Percentiles rank a stretch among this genome's conserved stretches.
phyloP scores from a whole-genome alignment of 2,329 filamentous ascomycete species.

The Aspergillus sp. region DNA sequence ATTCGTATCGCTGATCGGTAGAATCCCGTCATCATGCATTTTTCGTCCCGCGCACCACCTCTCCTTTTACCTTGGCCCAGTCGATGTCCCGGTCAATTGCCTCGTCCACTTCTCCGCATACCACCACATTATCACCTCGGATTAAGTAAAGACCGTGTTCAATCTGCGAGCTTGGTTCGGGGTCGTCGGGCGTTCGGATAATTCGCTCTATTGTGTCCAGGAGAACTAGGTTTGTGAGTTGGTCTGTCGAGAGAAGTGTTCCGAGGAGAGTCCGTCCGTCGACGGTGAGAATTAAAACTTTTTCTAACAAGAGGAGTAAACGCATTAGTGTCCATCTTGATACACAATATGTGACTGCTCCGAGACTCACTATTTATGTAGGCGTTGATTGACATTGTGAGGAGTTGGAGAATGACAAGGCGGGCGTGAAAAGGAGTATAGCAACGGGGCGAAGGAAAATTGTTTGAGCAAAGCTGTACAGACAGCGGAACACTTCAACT shows the following conservation, averaged over 20 bases:
- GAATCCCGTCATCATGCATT: conserved; percentile 53
- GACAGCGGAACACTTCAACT: background rate
- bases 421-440: background rate
- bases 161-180: conserved; percentile 75
- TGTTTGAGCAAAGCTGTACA: background rate
- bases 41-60: conserved; percentile 80
- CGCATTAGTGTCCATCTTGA: conserved; percentile 11
- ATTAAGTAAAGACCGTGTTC: conserved; percentile 88
- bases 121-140: conserved; percentile 88
- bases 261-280: conserved; percentile 87
- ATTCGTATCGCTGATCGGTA: background rate
- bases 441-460: background rate
- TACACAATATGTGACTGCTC: too few relatives aligned
- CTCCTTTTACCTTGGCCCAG: conserved; percentile 86
- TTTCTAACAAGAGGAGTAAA: conserved; percentile 59
- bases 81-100: conserved; percentile 85
- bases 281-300: conserved; percentile 85
- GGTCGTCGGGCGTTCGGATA: conserved; percentile 81
- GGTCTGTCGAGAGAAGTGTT: conserved; percentile 80
- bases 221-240: conserved; percentile 90
- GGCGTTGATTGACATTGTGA: conserved; percentile 52
- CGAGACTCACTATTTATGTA: conserved; percentile 54
- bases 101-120: conserved; percentile 88
- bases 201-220: conserved; percentile 82
- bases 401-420: background rate